Base-by-base conservation (phyloP, 441 rosid genomes). In the Gossypium schwendimanii region DNA sequence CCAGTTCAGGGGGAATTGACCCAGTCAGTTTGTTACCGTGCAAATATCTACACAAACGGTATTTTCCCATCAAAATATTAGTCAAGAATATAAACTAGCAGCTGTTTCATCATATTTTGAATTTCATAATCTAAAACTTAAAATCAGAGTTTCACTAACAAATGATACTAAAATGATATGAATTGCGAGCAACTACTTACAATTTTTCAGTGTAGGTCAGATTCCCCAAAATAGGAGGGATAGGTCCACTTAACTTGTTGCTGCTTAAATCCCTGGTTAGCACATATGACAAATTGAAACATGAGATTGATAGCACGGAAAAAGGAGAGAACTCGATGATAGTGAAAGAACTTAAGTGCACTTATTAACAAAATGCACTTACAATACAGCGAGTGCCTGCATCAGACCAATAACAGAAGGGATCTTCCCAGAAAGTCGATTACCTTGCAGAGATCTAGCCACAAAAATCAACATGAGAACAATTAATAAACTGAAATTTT, bases 301-400 rank as follows among this genome's bases (percentile, higher is more conserved):
- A 17, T 67, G 3, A 23, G 41, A 47, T 47, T 24, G 39, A 47
- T 8, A 23, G 18, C 23, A 49, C 7, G 9, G 26, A 49, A 8
- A n/a, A 63, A 11, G 8, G 44, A 55, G 39, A 21, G 5, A 14
- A 69, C 26, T 23, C 21, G 45, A 49, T 33, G 12, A 68, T 20
- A 45, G 28, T 59, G 1, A 63, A 60, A 58, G 31, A 33, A 54
- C 69, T 15, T 69, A 26, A 69, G 44, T 6, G 33, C 49, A 33
- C 2, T 11, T 12, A 26, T 5, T 14, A 70, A 39, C 14, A 54
- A 60, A 70, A 69, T 65, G 77, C 58, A 79, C 98, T 89, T 84
- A 94, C 98, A 94, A 68, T 12, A 94, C 98, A 62, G 98, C 97
- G 72, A 94, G 98, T 18, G 98, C 98, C 81, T 94, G 98, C 98